Conservation (phyloP, 331 rosid genomes). For the Rosa hybrid region DNA sequence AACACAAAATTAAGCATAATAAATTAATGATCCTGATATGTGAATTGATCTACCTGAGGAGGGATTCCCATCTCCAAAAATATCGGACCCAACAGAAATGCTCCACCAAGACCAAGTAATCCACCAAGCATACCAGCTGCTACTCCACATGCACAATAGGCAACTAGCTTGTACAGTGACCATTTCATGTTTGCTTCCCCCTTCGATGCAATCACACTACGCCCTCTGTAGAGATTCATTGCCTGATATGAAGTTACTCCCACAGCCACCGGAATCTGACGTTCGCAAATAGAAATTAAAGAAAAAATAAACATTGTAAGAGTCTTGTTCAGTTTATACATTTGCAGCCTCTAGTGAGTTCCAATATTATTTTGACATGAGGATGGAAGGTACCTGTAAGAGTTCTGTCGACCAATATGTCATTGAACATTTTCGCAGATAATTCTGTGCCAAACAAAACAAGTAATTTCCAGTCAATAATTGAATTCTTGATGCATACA, state of each 20-base stretch:
- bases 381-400: slow-evolving; percentile 29
- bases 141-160: slow-evolving; percentile 10
- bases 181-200: slow-evolving; percentile 16
- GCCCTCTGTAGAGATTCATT: slow-evolving; percentile 11
- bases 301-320: neutral
- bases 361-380: neutral
- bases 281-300: neutral
- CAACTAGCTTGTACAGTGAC: slow-evolving; percentile 6
- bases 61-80: slow-evolving; percentile 29
- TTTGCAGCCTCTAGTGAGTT: neutral
- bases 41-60: slow-evolving; percentile 11
- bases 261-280: neutral
- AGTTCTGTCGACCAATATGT: slow-evolving; percentile 35
- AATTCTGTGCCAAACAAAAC: slow-evolving; percentile 20
- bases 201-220: slow-evolving; percentile 16
- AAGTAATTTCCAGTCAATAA: slow-evolving; percentile 9
- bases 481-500: neutral
- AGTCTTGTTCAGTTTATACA: neutral
- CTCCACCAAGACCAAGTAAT: slow-evolving; percentile 31
- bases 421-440: slow-evolving; percentile 22
- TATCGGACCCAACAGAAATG: slow-evolving; percentile 19
- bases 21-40: neutral
- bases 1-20: neutral
- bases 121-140: slow-evolving; percentile 27
- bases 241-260: slow-evolving; percentile 25